Evolutionary conservation across 495 filamentous ascomycete species (phyloP).

Genomic region (Cryomyces minteri): DNA sequence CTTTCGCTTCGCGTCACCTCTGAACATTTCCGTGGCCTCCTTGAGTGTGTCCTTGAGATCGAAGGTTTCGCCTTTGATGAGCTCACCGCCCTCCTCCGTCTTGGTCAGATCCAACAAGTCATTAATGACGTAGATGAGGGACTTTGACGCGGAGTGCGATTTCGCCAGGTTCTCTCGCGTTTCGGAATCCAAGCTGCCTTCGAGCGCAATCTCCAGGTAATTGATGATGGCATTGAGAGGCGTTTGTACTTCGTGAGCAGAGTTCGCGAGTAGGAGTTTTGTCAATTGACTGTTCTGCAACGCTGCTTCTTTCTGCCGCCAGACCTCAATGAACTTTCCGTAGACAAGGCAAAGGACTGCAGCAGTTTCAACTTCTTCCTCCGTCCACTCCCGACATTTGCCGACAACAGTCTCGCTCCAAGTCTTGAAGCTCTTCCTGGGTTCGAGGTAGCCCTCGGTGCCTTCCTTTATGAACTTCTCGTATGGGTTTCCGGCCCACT

Average conservation of each 20-base stretch:
- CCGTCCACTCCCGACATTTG: slow-evolving; percentile 57
- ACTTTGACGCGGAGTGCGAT: slow-evolving; percentile 92
- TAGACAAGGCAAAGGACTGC: slow-evolving; percentile 83
- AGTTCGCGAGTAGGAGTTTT: slow-evolving; percentile 67
- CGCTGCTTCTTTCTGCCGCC: slow-evolving; percentile 79
- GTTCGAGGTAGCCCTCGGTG: slow-evolving; percentile 52
- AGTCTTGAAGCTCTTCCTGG: slow-evolving; percentile 54
- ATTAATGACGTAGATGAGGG: slow-evolving; percentile 89
- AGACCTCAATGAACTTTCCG: slow-evolving; percentile 81
- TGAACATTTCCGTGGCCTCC: slow-evolving; percentile 60
- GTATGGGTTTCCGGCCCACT: slow-evolving; percentile 90
- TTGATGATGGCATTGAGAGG: slow-evolving; percentile 95
- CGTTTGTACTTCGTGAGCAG: slow-evolving; percentile 87
- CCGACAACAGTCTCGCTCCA: slow-evolving; percentile 65
- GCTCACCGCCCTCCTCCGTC: slow-evolving; percentile 59
- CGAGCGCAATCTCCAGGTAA: slow-evolving; percentile 83
- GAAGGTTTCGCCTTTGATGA: slow-evolving; percentile 71
- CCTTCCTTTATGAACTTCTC: slow-evolving; percentile 55
- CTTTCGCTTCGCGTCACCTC: slow-evolving; percentile 59
- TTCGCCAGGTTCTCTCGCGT: slow-evolving; percentile 73
- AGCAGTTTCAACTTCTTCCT: slow-evolving; percentile 69
- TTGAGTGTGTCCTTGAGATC: slow-evolving; percentile 51
- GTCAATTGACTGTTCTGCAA: slow-evolving; percentile 71
- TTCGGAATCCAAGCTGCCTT: slow-evolving; percentile 63
- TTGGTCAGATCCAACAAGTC: slow-evolving; percentile 87